Evolutionary conservation across 23 red algal genomes (phyloP), one percentile per base, ranked within the genome.

Genomic region (Cyanidium caldarium): DNA sequence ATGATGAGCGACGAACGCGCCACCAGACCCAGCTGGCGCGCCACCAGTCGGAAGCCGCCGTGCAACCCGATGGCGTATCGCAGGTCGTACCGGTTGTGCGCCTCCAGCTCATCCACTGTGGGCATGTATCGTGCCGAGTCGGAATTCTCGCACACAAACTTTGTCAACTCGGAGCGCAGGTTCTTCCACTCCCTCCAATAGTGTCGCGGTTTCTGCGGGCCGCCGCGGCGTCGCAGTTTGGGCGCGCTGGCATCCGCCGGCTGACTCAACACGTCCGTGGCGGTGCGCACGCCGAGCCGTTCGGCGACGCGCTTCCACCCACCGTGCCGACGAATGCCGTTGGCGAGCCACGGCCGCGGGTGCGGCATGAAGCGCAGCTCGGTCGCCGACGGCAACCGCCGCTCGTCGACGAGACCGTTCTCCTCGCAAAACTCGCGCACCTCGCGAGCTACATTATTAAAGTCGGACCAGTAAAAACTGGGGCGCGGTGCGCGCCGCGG

Each of bases 101-200:
- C 38, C 39, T 61, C 57, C 7, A 83, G 44, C 68, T 68, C 69
- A 30, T 44, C 46, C 57, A 46, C 56, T 16, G 79, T 83, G 35
- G 79, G 79, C 79, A 83, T n/a, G n/a, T n/a, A n/a, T n/a, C n/a
- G n/a, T n/a, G n/a, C n/a, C n/a, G n/a, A n/a, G n/a, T n/a, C n/a
- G n/a, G n/a, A n/a, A n/a, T n/a, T n/a, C n/a, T n/a, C n/a, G n/a
- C n/a, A n/a, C n/a, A n/a, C n/a, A n/a, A n/a, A n/a, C n/a, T n/a
- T n/a, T n/a, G 72, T 71, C 38, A 83, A 40, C 38, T 83, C 79
- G 34, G 41, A n/a, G 57, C 13, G 35, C n/a, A 74, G 33, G 40
- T 75, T 73, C 46, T 29, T 25, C 57, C 72, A 74, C 5, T 72
- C 68, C 34, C 33, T 19, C 79, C 79, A 83, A 68, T 67, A 83